Conservation (phyloP, 305 asterid species). For the Ajuga reptans region DNA sequence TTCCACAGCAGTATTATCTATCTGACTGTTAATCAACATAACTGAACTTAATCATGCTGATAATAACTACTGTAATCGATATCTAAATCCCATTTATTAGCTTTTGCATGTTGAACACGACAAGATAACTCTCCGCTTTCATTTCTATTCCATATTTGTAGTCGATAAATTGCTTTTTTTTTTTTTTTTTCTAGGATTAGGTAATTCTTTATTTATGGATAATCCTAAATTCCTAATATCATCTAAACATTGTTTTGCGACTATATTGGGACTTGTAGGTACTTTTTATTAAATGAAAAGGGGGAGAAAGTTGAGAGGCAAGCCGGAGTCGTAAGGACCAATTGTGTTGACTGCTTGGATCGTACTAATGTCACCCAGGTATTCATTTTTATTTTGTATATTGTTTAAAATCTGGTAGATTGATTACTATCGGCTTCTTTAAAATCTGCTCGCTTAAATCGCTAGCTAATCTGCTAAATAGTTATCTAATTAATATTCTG, state of each 20-base stretch:
- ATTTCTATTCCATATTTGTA: too few species aligned
- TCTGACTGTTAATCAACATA: background rate
- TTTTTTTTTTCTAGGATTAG: background rate
- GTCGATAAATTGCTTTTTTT: too few species aligned
- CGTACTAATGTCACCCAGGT: slow-evolving; percentile 98
- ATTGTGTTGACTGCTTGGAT: slow-evolving; percentile 91
- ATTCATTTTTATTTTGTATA: background rate
- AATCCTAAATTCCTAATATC: background rate
- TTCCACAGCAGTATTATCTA: background rate
- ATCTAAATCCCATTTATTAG: background rate
- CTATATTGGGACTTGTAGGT: slow-evolving; percentile 37
- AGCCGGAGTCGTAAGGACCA: slow-evolving; percentile 77
- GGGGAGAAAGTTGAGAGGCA: slow-evolving; percentile 76
- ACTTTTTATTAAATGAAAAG: slow-evolving; percentile 64
- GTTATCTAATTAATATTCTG: too few species aligned
- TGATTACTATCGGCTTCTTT: too few species aligned
- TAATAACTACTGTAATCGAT: background rate
- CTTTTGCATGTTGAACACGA: too few species aligned
- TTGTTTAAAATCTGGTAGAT: too few species aligned
- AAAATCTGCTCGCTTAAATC: too few species aligned
- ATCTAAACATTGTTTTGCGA: background rate
- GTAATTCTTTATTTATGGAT: background rate
- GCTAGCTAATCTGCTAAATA: too few species aligned
- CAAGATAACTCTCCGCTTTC: too few species aligned
- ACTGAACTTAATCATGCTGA: background rate